Conservation (phyloP, 2,329 filamentous ascomycete species). For the Geosmithia flava region DNA sequence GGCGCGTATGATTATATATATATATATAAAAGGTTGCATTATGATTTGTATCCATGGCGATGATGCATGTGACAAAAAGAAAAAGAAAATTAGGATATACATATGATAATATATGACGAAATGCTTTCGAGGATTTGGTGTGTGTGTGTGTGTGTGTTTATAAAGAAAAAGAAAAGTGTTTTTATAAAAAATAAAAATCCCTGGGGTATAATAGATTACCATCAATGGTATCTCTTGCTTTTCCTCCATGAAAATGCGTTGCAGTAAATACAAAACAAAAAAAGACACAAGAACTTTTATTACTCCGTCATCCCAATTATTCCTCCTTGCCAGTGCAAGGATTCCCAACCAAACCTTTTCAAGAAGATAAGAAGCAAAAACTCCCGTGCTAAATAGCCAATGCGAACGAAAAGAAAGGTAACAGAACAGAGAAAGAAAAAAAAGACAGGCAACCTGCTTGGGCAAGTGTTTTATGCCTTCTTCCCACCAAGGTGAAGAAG, state of each 20-base stretch:
- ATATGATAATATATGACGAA: background rate
- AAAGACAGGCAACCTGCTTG: background rate
- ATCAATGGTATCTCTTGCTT: background rate
- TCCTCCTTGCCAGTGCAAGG: background rate
- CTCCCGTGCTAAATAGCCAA: background rate
- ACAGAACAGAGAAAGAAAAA: background rate
- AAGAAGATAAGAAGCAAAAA: slow-evolving; percentile 4
- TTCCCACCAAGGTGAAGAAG: slow-evolving; percentile 33
- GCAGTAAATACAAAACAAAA: background rate
- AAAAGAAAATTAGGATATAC: background rate
- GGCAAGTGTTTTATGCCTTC: slow-evolving; percentile 7
- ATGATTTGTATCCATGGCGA: background rate
- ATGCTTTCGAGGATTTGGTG: background rate
- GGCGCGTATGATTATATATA: background rate
- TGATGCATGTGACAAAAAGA: background rate
- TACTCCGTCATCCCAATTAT: background rate
- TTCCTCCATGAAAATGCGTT: too few relatives aligned
- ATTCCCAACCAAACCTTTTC: background rate
- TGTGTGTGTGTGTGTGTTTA: background rate
- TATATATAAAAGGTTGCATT: background rate
- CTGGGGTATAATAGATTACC: background rate
- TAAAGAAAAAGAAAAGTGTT: background rate
- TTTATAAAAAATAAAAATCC: too few relatives aligned
- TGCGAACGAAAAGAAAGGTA: background rate
- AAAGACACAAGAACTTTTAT: background rate